phyloP scores from a whole-genome alignment of 2,329 filamentous ascomycete species.

The Colletotrichum noveboracense region DNA sequence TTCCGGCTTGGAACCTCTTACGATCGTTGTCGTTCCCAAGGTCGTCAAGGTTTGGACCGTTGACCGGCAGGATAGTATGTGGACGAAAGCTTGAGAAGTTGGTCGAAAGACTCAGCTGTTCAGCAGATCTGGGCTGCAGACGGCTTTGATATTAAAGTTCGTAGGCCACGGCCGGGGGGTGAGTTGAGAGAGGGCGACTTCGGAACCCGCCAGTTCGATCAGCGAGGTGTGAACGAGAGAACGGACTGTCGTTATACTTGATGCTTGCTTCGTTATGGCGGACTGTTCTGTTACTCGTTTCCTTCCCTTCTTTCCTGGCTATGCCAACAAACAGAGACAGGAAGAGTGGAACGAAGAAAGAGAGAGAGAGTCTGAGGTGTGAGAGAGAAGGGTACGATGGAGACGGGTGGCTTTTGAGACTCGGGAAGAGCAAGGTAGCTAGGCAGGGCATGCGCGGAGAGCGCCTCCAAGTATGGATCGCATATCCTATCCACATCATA shows the following conservation, averaged over 20 bases:
- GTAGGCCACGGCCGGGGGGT: slow-evolving; percentile 6
- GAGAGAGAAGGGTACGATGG: slow-evolving; percentile 1
- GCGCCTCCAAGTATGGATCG: slow-evolving; percentile 4
- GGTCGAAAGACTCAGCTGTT: background rate
- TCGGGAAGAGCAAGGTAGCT: background rate
- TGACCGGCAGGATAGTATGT: background rate
- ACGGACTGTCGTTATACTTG: background rate
- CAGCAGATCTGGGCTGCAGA: background rate
- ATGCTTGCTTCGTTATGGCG: background rate
- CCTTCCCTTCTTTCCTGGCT: background rate
- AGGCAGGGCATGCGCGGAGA: slow-evolving; percentile 13
- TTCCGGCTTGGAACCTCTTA: background rate
- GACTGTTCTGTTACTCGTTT: background rate
- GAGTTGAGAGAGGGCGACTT: background rate
- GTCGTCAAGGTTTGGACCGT: background rate
- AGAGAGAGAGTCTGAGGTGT: background rate
- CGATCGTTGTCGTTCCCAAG: background rate
- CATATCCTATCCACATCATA: slow-evolving; percentile 3
- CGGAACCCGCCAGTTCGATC: background rate
- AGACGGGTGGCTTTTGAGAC: slow-evolving; percentile 21
- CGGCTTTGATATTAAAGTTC: slow-evolving; percentile 6
- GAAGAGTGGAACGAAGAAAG: background rate
- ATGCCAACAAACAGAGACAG: background rate
- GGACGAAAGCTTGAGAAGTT: background rate
- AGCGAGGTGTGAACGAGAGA: background rate